These are phyloP conservation scores for Phaeosphaeriaceae sp. DNA, from an alignment of 2,329 filamentous ascomycete genomes.

Conservation along the genomic window DNA sequence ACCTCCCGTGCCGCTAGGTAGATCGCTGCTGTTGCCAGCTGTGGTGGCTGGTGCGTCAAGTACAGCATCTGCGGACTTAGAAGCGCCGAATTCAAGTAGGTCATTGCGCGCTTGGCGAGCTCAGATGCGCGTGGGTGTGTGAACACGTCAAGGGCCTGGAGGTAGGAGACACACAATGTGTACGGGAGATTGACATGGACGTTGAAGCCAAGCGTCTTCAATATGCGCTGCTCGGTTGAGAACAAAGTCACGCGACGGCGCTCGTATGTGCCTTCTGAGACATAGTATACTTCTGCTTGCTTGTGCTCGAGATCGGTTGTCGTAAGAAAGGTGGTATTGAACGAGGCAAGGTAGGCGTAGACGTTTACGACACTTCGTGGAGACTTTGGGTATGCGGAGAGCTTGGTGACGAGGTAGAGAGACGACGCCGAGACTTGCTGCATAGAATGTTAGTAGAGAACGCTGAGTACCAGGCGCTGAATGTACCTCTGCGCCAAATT, in stretches of 20 bases:
- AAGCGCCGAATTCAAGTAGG: slow-evolving; percentile 84
- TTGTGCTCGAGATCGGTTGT: slow-evolving; percentile 25
- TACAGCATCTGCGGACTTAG: slow-evolving; percentile 89
- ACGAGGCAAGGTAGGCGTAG: slow-evolving; percentile 79
- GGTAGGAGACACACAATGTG: slow-evolving; percentile 85
- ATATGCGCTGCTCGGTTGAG: slow-evolving; percentile 76
- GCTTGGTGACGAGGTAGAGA: slow-evolving; percentile 82
- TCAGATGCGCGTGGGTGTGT: slow-evolving; percentile 51
- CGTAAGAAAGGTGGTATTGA: slow-evolving; percentile 64
- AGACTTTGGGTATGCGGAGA: slow-evolving; percentile 77
- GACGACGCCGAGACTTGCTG: slow-evolving; percentile 83
- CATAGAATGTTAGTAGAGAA: slow-evolving; percentile 15
- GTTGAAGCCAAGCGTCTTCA: slow-evolving; percentile 80
- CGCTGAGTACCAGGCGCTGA: neutral
- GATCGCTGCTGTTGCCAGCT: slow-evolving; percentile 84
- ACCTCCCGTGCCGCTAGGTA: slow-evolving; percentile 86
- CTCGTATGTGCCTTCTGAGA: slow-evolving; percentile 76
- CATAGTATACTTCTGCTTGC: slow-evolving; percentile 56
- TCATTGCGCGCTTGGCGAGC: slow-evolving; percentile 71
- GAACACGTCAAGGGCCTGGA: slow-evolving; percentile 83
- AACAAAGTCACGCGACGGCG: slow-evolving; percentile 68
- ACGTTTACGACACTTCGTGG: slow-evolving; percentile 84
- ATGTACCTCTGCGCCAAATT: slow-evolving; percentile 66
- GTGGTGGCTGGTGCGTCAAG: slow-evolving; percentile 87
- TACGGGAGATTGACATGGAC: slow-evolving; percentile 87